Evolutionary conservation across 495 filamentous ascomycete species (phyloP), one percentile per base, ranked within the genome.

Genomic region (Penicillium silybi): DNA sequence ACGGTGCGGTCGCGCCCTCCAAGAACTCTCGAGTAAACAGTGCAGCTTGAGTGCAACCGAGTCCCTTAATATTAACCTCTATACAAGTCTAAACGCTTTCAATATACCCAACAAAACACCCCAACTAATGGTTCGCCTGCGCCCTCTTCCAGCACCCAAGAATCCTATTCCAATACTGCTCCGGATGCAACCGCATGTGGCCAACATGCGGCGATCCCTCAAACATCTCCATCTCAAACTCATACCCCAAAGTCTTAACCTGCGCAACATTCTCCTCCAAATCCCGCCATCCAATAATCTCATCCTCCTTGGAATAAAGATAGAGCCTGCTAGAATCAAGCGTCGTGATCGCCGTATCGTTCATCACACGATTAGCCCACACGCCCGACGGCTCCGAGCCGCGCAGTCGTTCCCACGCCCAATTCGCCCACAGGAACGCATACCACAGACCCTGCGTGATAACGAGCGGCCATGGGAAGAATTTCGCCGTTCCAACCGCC

Each of bases 121-220:
- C 6, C 11, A 32, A 32, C 13, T 13, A 32, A 32, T 32, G 29
- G 9, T 32, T 32, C 29, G 29, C 29, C 29, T 32, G 29, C 29
- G 29, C 29, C 29, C 13, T 1, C 11, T 32, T 32, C 29, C 29
- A 32, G 11, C 29, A 32, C 29, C 11, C 29, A 13, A 32, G 29
- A 32, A 32, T 32, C 29, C 10, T 25, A 56, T 71, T n/a, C 61
- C 64, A 2, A 46, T 32, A 32, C 8, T 32, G 29, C 29, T 32
- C 29, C 56, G 3, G 46, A 65, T 53, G 65, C 64, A 10, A 71
- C 71, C 5, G 60, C 72, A 83, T 78, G 56, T 83, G 80, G 0
- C 77, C 76, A 11, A 82, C 79, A 57, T 82, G 79, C 2, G 69
- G 63, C 17, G 76, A 77, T 17, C 77, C 76, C 45, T 80, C 70